phyloP scores from a whole-genome alignment of 495 filamentous ascomycete species.

The Cenococcum geophilum region DNA sequence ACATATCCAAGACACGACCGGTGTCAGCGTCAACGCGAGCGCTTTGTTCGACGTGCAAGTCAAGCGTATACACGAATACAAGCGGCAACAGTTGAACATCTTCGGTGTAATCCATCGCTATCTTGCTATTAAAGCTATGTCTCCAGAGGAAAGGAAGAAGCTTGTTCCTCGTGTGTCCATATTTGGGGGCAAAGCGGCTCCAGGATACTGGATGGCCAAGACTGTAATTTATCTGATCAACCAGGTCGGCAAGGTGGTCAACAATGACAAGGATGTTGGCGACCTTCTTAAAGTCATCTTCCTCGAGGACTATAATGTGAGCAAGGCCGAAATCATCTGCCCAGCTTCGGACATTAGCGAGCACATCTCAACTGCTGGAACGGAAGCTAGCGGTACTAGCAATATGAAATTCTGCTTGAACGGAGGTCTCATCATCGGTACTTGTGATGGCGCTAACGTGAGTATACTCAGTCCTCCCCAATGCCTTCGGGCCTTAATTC shows the following conservation, averaged over 20 bases:
- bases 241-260: slow-evolving; percentile 83
- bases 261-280: slow-evolving; percentile 83
- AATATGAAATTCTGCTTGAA: slow-evolving; percentile 99
- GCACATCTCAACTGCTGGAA: slow-evolving; percentile 97
- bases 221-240: slow-evolving; percentile 96
- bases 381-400: slow-evolving; percentile 62
- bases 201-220: slow-evolving; percentile 99
- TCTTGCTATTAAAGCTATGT: slow-evolving; percentile 78
- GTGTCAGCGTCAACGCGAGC: slow-evolving; percentile 75
- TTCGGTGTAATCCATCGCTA: slow-evolving; percentile 97
- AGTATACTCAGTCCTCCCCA: slow-evolving; percentile 35
- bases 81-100: slow-evolving; percentile 98
- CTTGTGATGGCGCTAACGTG: slow-evolving; percentile 95
- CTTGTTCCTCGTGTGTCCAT: slow-evolving; percentile 87
- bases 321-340: slow-evolving; percentile 94
- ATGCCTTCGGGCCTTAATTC: slow-evolving; percentile 22
- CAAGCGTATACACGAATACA: slow-evolving; percentile 99
- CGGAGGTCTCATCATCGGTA: slow-evolving; percentile 93
- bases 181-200: slow-evolving; percentile 95
- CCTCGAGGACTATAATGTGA: slow-evolving; percentile 97
- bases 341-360: slow-evolving; percentile 95
- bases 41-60: slow-evolving; percentile 95
- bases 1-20: slow-evolving; percentile 75
- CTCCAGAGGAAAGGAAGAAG: slow-evolving; percentile 79
- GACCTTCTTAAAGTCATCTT: slow-evolving; percentile 96